Evolutionary conservation across 2,329 filamentous ascomycete species (phyloP).

Genomic region (Ophiostoma triangulosporum): DNA sequence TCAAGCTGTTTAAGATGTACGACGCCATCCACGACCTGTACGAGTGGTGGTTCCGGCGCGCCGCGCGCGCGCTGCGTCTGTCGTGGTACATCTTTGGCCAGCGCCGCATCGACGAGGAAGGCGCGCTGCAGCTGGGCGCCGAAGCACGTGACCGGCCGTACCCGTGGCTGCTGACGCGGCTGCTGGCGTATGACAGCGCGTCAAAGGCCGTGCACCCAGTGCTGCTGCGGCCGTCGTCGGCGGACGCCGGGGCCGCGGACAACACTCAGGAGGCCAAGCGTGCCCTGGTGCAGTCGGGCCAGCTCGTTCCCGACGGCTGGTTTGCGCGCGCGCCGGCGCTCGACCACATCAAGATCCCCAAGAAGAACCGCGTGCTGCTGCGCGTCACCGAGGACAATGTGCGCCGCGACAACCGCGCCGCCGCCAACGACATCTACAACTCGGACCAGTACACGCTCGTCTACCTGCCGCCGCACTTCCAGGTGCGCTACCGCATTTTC

Average conservation of each 20-base stretch:
- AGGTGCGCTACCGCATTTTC: slow-evolving; percentile 66
- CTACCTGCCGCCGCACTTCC: slow-evolving; percentile 77
- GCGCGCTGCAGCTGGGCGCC: slow-evolving; percentile 37
- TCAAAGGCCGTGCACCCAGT: slow-evolving; percentile 26
- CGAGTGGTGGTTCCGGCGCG: slow-evolving; percentile 89
- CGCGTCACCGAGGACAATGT: slow-evolving; percentile 43
- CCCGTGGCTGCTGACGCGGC: slow-evolving; percentile 28
- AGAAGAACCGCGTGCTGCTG: slow-evolving; percentile 68
- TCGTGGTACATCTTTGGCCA: slow-evolving; percentile 92
- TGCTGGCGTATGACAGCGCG: slow-evolving; percentile 29
- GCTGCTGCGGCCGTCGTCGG: slow-evolving; percentile 39
- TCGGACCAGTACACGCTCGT: slow-evolving; percentile 54
- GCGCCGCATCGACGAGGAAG: slow-evolving; percentile 68
- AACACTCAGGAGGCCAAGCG: slow-evolving; percentile 19
- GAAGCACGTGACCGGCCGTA: slow-evolving; percentile 21
- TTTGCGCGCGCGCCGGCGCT: slow-evolving; percentile 91
- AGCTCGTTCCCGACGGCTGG: slow-evolving; percentile 56
- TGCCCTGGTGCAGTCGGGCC: slow-evolving; percentile 31
- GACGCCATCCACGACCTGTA: slow-evolving; percentile 77
- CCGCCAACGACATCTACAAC: slow-evolving; percentile 36
- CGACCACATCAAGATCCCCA: slow-evolving; percentile 88
- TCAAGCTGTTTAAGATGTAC: slow-evolving; percentile 73
- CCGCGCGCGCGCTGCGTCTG: slow-evolving; percentile 64
- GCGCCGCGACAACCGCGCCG: background rate
- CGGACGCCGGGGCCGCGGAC: too few relatives aligned